Percentiles rank a stretch among this genome's conserved stretches.
These are phyloP conservation scores for Theileria annulata DNA, from an alignment of 169 alveolate species.

Conservation along the genomic window DNA sequence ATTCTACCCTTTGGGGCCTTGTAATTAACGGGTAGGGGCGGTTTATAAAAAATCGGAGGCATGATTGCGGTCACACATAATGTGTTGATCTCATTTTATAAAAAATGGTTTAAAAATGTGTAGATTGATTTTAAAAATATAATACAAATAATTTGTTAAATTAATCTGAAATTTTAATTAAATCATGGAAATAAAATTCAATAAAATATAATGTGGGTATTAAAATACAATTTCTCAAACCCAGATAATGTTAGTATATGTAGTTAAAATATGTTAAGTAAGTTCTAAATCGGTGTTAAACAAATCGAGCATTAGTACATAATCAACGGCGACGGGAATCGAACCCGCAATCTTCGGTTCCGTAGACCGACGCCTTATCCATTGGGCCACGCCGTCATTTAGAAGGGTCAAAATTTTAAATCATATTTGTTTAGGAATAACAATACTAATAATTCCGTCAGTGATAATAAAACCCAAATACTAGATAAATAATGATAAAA, in stretches of 20 bases:
- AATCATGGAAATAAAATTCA: not conserved
- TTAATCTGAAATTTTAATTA: no score
- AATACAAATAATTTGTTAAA: not conserved
- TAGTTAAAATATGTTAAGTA: not conserved
- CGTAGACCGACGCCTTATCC: constrained; percentile 98
- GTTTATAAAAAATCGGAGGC: constrained; percentile 78
- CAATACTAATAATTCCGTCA: not conserved
- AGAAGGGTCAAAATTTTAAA: constrained; percentile 13
- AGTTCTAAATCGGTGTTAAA: not conserved
- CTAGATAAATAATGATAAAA: constrained; percentile 4
- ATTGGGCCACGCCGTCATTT: constrained; percentile 95
- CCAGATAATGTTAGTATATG: not conserved
- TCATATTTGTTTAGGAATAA: not conserved
- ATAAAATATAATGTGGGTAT: not conserved
- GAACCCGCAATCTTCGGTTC: constrained; percentile 98
- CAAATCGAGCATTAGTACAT: not conserved
- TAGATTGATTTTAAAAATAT: not conserved
- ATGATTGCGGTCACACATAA: constrained; percentile 24
- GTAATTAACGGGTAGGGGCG: constrained; percentile 72
- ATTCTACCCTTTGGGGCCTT: constrained; percentile 81
- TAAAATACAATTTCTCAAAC: not conserved
- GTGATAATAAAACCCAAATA: not conserved
- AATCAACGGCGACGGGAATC: constrained; percentile 92
- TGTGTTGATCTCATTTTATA: not conserved
- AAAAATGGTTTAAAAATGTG: not conserved